Evolutionary conservation across 2,329 filamentous ascomycete species (phyloP), one percentile per base, ranked within the genome.

Genomic region (Colletotrichum scovillei): DNA sequence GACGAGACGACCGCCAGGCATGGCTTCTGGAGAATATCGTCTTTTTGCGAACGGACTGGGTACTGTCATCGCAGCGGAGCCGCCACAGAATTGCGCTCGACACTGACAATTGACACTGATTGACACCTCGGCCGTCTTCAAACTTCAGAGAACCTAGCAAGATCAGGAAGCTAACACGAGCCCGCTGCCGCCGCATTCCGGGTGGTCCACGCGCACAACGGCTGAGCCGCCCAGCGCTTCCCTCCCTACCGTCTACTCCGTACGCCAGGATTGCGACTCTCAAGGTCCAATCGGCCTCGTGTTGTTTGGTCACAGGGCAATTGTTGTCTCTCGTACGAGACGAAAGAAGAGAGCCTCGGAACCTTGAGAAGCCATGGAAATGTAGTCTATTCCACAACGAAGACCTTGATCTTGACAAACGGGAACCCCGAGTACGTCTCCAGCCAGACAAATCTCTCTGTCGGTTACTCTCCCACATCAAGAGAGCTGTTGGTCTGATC

Each of bases 301-400:
- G 58, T 72, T 72, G 69, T 57, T 64, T 49, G 69, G 69, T 56
- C 65, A 72, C 28, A 35, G 7, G 32, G 28, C 24, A 66, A 22
- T 35, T 52, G 49, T 63, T 63, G 49, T 57, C 57, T 68, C 69
- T 28, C 49, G 30, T n/a, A 28, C 8, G 30, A 26, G 49, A 35
- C 19, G 1, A 49, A 19, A 30, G 19, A 30, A 32, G 16, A 38
- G 28, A n/a, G 30, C 56, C 60, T 22, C 28, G 16, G 16, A 19
- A 26, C 38, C 38, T 30, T 26, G 14, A 42, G 38, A 42, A 5
- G 16, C 63, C 52, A 42, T 46, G 66, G 16, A 24, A 28, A 28
- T 16, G 28, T 26, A 12, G 30, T 22, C 60, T 19, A 32, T 16
- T 52, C 64, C 52, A 28, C 28, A 22, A 49, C 19, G 19, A 49